A percentile compares a stretch with the other conserved stretches of the same genome.
Evolutionary conservation across 78 protist genomes (phyloP).

Genomic region (Neovahlkampfia damariscottae): DNA sequence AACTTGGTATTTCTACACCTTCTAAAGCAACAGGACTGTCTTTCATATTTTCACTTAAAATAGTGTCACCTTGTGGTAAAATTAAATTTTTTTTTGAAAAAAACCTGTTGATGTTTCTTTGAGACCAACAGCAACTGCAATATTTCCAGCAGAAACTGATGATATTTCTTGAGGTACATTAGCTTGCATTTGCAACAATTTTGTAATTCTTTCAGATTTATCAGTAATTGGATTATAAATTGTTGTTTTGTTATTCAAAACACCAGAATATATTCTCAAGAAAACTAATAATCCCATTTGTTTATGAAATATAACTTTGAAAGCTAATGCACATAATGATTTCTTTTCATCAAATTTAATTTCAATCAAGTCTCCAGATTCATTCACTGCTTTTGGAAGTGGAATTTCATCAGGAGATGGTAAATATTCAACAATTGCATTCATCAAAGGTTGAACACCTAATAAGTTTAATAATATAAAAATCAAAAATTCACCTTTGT

Average conservation of each 20-base stretch:
- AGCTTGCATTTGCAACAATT: background rate
- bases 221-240: background rate
- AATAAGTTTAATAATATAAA: no score
- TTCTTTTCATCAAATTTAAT: background rate
- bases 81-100: background rate
- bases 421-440: constrained; percentile 63
- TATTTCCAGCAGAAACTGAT: constrained; percentile 9
- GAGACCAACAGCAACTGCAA: constrained; percentile 7
- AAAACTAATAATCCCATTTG: constrained; percentile 39
- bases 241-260: background rate
- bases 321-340: constrained; percentile 51
- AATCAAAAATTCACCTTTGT: no score
- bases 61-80: background rate
- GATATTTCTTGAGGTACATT: background rate
- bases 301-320: constrained; percentile 39
- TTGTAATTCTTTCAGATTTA: background rate
- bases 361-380: background rate
- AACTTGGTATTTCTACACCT: constrained; percentile 4
- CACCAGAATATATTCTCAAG: constrained; percentile 68
- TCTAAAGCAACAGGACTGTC: background rate
- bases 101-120: constrained; percentile 15
- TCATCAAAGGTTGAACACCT: constrained; percentile 85
- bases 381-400: background rate
- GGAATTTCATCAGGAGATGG: constrained; percentile 74
- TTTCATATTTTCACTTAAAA: background rate